These are phyloP conservation scores for Oryza punctata DNA, from an alignment of 176 grass and related monocot genomes.

Conservation along the genomic window DNA sequence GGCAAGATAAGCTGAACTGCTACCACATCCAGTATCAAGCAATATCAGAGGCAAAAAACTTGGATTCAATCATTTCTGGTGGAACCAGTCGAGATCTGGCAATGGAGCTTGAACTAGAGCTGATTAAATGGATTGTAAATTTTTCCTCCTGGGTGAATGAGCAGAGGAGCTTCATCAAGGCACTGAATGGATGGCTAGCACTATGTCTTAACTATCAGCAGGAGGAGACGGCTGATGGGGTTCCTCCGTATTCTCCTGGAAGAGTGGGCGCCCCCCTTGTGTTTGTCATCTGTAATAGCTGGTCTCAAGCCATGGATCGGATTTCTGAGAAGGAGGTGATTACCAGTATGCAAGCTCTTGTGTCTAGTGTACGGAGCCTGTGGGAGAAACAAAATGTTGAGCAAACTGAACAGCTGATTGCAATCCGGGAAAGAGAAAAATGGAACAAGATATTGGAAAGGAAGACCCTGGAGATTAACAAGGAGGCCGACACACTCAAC, in stretches of 20 bases:
- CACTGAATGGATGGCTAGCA: constrained; percentile 84
- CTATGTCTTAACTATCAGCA: constrained; percentile 71
- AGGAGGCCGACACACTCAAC: constrained; percentile 70
- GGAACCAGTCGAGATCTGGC: constrained; percentile 41
- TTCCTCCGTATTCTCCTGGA: constrained; percentile 68
- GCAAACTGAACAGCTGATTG: constrained; percentile 47
- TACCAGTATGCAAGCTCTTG: constrained; percentile 61
- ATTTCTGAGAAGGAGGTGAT: constrained; percentile 72
- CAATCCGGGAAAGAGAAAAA: constrained; percentile 62
- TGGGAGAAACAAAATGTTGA: constrained; percentile 59
- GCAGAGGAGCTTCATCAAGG: constrained; percentile 79
- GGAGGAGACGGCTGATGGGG: constrained; percentile 59
- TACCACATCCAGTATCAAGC: constrained; percentile 65
- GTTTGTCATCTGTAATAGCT: constrained; percentile 79
- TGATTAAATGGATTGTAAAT: constrained; percentile 81
- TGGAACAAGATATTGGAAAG: constrained; percentile 67
- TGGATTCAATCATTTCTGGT: constrained; percentile 55
- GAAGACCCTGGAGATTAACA: constrained; percentile 71
- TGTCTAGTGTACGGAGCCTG: constrained; percentile 48
- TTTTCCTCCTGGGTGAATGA: constrained; percentile 79
- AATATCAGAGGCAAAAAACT: constrained; percentile 58
- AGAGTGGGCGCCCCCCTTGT: constrained; percentile 76
- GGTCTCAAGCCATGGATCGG: constrained; percentile 80
- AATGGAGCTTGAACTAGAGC: constrained; percentile 80
- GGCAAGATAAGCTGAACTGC: constrained; percentile 75